Percentiles rank a stretch among this genome's conserved stretches.
phyloP scores from a whole-genome alignment of 2,329 filamentous ascomycete genomes.

The Penicillium sp. region DNA sequence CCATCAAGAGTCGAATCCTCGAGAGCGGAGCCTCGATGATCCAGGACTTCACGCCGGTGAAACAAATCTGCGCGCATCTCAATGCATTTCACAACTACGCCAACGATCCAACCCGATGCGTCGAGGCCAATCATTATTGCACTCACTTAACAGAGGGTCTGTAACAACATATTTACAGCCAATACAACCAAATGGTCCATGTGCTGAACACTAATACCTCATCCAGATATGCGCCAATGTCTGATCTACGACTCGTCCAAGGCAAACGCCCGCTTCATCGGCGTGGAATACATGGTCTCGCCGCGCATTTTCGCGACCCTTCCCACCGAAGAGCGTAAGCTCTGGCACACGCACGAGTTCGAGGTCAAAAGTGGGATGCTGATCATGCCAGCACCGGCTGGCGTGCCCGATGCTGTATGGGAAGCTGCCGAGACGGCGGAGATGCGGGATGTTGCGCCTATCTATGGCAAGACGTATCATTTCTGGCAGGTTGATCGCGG shows the following conservation, averaged over 20 bases:
- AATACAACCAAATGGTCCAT: background rate
- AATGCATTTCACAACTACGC: constrained; percentile 86
- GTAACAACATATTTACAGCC: background rate
- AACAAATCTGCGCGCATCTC: constrained; percentile 75
- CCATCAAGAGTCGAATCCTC: constrained; percentile 36
- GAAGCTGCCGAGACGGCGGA: constrained; percentile 73
- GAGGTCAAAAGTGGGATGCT: constrained; percentile 46
- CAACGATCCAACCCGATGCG: constrained; percentile 63
- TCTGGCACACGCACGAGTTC: constrained; percentile 72
- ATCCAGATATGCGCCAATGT: constrained; percentile 72
- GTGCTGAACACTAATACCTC: background rate
- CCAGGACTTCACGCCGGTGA: constrained; percentile 63
- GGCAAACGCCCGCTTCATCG: constrained; percentile 69
- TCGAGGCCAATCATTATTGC: constrained; percentile 85
- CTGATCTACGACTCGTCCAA: constrained; percentile 74
- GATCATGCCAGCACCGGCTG: constrained; percentile 37
- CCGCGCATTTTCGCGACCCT: constrained; percentile 65
- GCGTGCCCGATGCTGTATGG: constrained; percentile 60
- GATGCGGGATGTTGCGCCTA: constrained; percentile 70
- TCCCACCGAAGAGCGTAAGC: constrained; percentile 62
- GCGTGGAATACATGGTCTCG: constrained; percentile 85
- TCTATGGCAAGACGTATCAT: constrained; percentile 84
- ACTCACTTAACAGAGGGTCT: constrained; percentile 65
- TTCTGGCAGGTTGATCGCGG: constrained; percentile 81
- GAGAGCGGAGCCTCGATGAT: constrained; percentile 36